Percentiles rank a stretch among this genome's conserved stretches.
Evolutionary conservation across 1,139 yeast species (phyloP).

Genomic region (Yamadazyma dendronema): DNA sequence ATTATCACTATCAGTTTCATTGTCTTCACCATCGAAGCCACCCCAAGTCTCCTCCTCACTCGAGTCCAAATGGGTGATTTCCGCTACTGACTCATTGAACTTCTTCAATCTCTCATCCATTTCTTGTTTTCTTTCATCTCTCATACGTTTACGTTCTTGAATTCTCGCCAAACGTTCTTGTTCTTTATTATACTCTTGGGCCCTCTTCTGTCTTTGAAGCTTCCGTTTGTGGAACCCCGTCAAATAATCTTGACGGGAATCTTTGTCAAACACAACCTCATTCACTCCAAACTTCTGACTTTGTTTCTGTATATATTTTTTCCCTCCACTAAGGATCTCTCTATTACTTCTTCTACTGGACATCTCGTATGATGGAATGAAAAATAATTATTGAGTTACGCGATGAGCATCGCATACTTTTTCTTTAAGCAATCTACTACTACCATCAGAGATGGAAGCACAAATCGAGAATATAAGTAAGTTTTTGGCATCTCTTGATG

Average conservation of each 20-base stretch:
- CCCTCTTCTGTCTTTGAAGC: conserved; percentile 81
- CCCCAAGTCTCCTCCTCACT: conserved; percentile 41
- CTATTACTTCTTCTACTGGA: conserved; percentile 51
- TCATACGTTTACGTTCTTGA: conserved; percentile 69
- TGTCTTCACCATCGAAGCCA: conserved; percentile 32
- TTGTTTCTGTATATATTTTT: conserved; percentile 68
- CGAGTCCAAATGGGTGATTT: conserved; percentile 31
- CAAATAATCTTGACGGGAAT: conserved; percentile 70
- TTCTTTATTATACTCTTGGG: conserved; percentile 71
- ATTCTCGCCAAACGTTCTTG: conserved; percentile 69
- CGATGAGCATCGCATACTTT: conserved; percentile 18
- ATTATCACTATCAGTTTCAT: conserved; percentile 11
- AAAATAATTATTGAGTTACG: not conserved
- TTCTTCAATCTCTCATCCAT: conserved; percentile 61
- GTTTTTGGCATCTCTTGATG: conserved; percentile 27
- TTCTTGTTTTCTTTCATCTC: conserved; percentile 69
- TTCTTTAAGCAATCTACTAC: too few species aligned
- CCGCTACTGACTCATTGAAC: conserved; percentile 55
- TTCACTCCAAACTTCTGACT: conserved; percentile 66
- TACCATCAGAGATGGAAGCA: conserved; percentile 46
- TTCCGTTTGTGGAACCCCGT: conserved; percentile 97
- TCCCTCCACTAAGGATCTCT: conserved; percentile 86
- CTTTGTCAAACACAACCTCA: conserved; percentile 80
- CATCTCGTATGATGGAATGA: conserved; percentile 1
- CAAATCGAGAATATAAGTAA: conserved; percentile 26